Evolutionary conservation across 768 basidiomycete species (phyloP).

Genomic region (Naematelia aurantialba): DNA sequence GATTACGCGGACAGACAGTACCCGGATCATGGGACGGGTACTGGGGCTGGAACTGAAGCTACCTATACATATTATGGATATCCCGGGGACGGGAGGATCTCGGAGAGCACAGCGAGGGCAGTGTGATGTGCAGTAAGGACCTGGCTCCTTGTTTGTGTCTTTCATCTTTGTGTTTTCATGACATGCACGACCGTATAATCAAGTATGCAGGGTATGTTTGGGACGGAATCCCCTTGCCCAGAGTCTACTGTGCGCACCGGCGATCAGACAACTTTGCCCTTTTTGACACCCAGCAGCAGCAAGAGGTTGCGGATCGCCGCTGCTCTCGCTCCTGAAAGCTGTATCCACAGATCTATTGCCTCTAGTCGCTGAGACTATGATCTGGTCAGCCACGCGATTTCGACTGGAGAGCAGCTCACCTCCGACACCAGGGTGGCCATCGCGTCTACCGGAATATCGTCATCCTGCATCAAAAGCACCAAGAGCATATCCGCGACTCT

Average conservation of each 20-base stretch:
- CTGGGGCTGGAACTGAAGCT: slow-evolving; percentile 36
- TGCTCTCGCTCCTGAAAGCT: background rate
- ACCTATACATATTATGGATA: background rate
- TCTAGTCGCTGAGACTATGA: background rate
- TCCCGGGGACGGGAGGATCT: too few species aligned
- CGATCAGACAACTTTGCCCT: too few species aligned
- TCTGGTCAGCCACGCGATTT: background rate
- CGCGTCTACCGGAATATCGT: background rate
- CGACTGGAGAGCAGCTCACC: background rate
- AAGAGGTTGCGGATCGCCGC: background rate
- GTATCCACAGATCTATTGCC: background rate
- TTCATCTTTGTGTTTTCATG: background rate
- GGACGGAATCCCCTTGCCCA: background rate
- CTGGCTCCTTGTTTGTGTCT: too few species aligned
- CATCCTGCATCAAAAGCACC: background rate
- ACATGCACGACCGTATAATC: background rate
- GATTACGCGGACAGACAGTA: slow-evolving; percentile 23
- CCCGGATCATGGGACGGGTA: slow-evolving; percentile 34
- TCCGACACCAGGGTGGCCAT: background rate
- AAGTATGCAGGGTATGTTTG: background rate
- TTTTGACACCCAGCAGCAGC: background rate
- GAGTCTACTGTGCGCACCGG: too few species aligned
- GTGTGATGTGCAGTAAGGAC: too few species aligned
- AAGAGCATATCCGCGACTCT: background rate
- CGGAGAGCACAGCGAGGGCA: too few species aligned